Conservation (phyloP, 2,329 filamentous ascomycete genomes). For the Alternaria novae-zelandiae region DNA sequence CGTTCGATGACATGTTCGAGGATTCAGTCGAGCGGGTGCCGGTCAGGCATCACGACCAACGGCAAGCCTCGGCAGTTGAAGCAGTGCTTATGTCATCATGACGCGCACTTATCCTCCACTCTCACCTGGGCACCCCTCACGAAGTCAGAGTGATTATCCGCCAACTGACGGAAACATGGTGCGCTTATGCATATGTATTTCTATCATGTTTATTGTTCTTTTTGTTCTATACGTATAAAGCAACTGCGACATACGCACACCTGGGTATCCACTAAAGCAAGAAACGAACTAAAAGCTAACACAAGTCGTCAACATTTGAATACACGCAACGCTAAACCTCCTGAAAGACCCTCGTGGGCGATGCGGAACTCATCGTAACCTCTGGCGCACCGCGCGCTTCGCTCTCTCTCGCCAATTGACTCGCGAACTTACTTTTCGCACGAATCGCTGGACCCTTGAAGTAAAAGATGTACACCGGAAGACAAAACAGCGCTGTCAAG, state of each 20-base stretch:
- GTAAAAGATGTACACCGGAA: conserved; percentile 63
- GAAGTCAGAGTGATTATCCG: not conserved
- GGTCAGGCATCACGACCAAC: not conserved
- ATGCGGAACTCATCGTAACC: not conserved
- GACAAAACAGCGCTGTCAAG: conserved; percentile 57
- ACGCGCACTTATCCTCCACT: not conserved
- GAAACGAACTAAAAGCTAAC: not conserved
- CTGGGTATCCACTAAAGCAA: not conserved
- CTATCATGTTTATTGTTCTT: not conserved
- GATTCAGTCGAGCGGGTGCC: not conserved
- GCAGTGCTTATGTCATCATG: conserved; percentile 10
- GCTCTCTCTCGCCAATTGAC: not conserved
- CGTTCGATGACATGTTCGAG: conserved; percentile 11
- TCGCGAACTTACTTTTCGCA: not conserved
- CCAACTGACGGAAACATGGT: not conserved
- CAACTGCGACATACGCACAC: not conserved
- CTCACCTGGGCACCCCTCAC: not conserved
- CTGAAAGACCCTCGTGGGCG: not conserved
- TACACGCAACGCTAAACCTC: not conserved
- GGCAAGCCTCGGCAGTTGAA: not conserved
- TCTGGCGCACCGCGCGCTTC: not conserved
- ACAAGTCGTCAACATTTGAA: too few relatives aligned
- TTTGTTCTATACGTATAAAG: not conserved
- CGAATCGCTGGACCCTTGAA: conserved; percentile 17
- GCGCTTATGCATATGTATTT: not conserved